Percentiles rank a stretch among this genome's conserved stretches.
Conservation (phyloP, 1,284 basidiomycete genomes). For the Vanrija sp. region DNA sequence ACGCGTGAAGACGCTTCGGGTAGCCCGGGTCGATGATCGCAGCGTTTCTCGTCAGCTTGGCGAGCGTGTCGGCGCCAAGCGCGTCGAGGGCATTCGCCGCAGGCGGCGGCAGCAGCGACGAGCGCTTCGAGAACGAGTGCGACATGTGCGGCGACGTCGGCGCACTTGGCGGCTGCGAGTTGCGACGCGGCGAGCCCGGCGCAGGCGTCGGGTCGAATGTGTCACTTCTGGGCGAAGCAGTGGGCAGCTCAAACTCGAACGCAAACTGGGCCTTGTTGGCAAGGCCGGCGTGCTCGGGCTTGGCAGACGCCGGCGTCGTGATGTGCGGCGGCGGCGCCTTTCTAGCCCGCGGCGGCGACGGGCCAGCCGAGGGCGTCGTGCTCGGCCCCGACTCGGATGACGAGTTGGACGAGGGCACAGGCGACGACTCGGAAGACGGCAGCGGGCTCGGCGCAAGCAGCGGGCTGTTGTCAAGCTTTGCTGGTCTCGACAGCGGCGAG, state of each 20-base stretch:
- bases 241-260: conserved; percentile 50
- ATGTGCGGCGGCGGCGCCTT: conserved; percentile 37
- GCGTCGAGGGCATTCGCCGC: conserved; percentile 42
- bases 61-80: conserved; percentile 10
- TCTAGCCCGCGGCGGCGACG: conserved; percentile 6
- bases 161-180: conserved; percentile 32
- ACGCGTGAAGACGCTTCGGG: conserved; percentile 48
- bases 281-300: not conserved
- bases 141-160: conserved; percentile 46
- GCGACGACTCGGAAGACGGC: conserved; percentile 5
- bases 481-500: not conserved
- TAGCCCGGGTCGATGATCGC: conserved; percentile 29
- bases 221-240: conserved; percentile 47
- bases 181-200: conserved; percentile 16
- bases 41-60: too few species aligned
- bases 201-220: conserved; percentile 43
- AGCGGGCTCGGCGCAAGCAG: conserved; percentile 13
- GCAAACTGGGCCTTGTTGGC: conserved; percentile 19
- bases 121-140: conserved; percentile 45
- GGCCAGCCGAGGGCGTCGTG: not conserved
- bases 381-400: not conserved
- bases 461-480: not conserved
- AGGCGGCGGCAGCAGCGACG: conserved; percentile 44
- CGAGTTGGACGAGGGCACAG: conserved; percentile 6
- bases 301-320: conserved; percentile 13